Base-by-base conservation (phyloP, 2,329 filamentous ascomycete species). In the Sporothrix humicola region DNA sequence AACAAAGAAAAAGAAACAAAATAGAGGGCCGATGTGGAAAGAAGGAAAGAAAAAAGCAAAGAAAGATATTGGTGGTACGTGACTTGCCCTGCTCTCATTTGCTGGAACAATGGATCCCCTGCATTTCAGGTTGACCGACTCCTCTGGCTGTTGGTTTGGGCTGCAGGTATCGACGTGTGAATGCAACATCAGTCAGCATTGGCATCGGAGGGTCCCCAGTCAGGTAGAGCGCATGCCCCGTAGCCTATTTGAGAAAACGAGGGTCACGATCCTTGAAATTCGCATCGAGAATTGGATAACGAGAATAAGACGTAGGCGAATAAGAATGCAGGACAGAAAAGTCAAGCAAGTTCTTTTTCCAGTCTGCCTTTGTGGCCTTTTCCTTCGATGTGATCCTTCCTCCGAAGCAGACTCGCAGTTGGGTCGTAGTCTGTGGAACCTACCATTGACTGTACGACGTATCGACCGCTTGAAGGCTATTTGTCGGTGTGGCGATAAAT, bases 21-120 rank as follows among this genome's bases (percentile, higher is more conserved):
- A 20, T 46, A 8, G 56, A 31, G 44, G 44, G 23, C 59, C 23
- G 70, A 61, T 50, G 44, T 17, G 15, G n/a, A 15, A 63, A 42
- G 17, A 63, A 65, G 58, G 20, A 58, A 65, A 50, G 10, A 46
- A 54, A 65, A n/a, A 46, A 37, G 61, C 61, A 66, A n/a, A 26
- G n/a, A 46, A 3, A 44, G n/a, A 3, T 65, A 10, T 48, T 50
- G 44, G 44, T 66, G 13, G 13, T 31, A 3, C n/a, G n/a, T 20
- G 44, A 31, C 63, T 50, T n/a, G 17, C 9, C 9, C 44, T 48
- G 6, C 7, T 50, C 23, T 42, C 13, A 66, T 66, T 50, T 8
- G 61, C 63, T 9, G 17, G 44, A 66, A 65, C 37, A 46, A 65
- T 15, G 9, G 17, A 8, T 12, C 59, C 59, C 37, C 5, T 46